Evolutionary conservation across 1,284 basidiomycete genomes (phyloP).

Genomic region (Wolfiporia cocos): DNA sequence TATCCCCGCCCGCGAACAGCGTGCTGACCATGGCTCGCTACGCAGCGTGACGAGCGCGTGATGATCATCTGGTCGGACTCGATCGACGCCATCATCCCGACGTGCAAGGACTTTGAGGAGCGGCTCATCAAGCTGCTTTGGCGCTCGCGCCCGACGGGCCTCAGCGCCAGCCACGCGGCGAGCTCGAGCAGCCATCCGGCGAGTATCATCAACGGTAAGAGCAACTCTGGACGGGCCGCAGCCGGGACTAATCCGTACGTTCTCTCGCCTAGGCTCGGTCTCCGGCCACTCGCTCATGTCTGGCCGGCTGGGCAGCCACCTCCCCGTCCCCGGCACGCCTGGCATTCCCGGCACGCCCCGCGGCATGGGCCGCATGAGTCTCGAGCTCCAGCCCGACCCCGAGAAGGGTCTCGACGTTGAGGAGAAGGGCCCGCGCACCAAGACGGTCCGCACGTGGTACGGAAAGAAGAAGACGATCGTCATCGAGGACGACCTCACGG

Average conservation of each 20-base stretch:
- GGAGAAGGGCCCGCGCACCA: conserved; percentile 17
- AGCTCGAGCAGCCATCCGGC: conserved; percentile 18
- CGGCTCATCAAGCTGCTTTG: conserved; percentile 77
- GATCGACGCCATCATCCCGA: conserved; percentile 65
- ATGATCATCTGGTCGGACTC: conserved; percentile 77
- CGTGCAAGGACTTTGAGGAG: conserved; percentile 72
- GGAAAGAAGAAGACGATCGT: conserved; percentile 27
- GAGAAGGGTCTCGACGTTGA: conserved; percentile 28
- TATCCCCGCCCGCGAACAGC: not conserved
- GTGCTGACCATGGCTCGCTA: not conserved
- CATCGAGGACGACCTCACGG: conserved; percentile 20
- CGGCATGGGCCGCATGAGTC: conserved; percentile 22
- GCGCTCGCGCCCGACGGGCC: conserved; percentile 30
- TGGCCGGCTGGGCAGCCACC: conserved; percentile 14
- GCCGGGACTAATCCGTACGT: conserved; percentile 2
- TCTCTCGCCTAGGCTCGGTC: conserved; percentile 18
- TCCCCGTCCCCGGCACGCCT: conserved; percentile 10
- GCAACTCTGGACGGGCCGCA: not conserved
- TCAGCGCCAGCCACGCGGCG: conserved; percentile 8
- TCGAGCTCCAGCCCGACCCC: conserved; percentile 18
- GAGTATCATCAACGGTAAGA: conserved; percentile 20
- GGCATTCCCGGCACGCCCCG: conserved; percentile 22
- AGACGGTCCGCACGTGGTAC: conserved; percentile 30
- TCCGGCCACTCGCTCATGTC: conserved; percentile 24
- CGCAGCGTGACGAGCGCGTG: conserved; percentile 68